Conservation (phyloP, 345 rosid genomes). For the Turnera subulata region DNA sequence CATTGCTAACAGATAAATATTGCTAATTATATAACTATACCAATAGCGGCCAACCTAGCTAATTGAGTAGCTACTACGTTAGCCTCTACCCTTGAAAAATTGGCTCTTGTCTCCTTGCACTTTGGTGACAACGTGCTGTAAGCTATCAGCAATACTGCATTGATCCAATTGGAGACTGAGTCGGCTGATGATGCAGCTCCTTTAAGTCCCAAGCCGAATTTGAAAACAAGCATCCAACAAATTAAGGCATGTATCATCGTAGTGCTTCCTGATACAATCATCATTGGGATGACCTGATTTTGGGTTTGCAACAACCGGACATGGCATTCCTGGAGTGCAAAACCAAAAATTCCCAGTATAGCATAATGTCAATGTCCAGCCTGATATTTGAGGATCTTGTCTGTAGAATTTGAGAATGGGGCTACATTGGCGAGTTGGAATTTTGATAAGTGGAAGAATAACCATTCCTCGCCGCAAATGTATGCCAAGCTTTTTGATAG, state of each 20-base stretch:
- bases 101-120: constrained; percentile 35
- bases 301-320: constrained; percentile 48
- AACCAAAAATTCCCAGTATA: constrained; percentile 39
- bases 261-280: constrained; percentile 40
- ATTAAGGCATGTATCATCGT: constrained; percentile 31
- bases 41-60: too few relatives aligned
- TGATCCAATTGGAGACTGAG: constrained; percentile 36
- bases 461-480: constrained; percentile 25
- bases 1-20: too few relatives aligned
- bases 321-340: constrained; percentile 34
- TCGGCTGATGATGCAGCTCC: constrained; percentile 55
- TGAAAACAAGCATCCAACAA: constrained; percentile 47
- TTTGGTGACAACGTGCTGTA: constrained; percentile 31
- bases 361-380: constrained; percentile 42
- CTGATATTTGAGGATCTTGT: constrained; percentile 34
- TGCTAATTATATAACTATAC: too few relatives aligned
- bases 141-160: constrained; percentile 22
- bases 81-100: constrained; percentile 34
- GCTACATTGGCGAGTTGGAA: constrained; percentile 17
- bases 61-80: too few relatives aligned
- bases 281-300: constrained; percentile 45
- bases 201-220: constrained; percentile 35
- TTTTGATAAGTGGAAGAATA: constrained; percentile 15
- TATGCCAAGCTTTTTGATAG: constrained; percentile 26
- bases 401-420: constrained; percentile 11